A percentile compares a stretch with the other conserved stretches of the same genome.
Conservation (phyloP, 257 asterid species). For the Solanum medicagineum region DNA sequence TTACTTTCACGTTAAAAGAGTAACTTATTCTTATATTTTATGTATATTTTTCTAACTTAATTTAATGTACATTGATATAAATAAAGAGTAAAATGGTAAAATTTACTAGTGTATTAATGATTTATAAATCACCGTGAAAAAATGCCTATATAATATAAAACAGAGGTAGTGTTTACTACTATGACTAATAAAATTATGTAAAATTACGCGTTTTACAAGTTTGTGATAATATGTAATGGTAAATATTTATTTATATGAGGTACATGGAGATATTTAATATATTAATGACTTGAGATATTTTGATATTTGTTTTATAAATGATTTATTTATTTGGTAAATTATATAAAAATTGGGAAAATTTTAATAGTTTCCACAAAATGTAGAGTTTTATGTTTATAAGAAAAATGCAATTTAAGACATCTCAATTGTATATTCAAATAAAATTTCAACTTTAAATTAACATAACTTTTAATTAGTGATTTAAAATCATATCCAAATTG, state of each 20-base stretch:
- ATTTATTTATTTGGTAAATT: not conserved
- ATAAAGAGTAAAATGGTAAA: no score
- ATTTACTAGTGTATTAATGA: no score
- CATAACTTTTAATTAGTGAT: not conserved
- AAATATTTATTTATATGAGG: no score
- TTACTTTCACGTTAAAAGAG: no score
- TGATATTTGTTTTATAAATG: not conserved
- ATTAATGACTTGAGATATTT: not conserved
- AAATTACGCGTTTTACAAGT: not conserved
- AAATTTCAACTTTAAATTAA: not conserved
- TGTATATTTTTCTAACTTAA: no score
- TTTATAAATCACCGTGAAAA: fast-evolving
- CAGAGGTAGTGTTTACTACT: no score
- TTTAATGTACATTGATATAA: no score
- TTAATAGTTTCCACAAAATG: not conserved
- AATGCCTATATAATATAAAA: no score
- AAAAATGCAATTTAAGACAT: not conserved
- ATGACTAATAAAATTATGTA: no score
- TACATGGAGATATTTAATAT: no score
- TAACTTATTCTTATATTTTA: no score
- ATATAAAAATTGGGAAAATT: not conserved
- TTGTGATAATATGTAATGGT: not conserved
- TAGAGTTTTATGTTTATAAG: fast-evolving
- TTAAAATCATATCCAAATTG: not conserved
- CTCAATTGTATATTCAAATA: not conserved